Percentiles rank a stretch among this genome's conserved stretches.
Conservation (phyloP, 1,139 yeast species). For the Sugiyamaella castrensis region DNA sequence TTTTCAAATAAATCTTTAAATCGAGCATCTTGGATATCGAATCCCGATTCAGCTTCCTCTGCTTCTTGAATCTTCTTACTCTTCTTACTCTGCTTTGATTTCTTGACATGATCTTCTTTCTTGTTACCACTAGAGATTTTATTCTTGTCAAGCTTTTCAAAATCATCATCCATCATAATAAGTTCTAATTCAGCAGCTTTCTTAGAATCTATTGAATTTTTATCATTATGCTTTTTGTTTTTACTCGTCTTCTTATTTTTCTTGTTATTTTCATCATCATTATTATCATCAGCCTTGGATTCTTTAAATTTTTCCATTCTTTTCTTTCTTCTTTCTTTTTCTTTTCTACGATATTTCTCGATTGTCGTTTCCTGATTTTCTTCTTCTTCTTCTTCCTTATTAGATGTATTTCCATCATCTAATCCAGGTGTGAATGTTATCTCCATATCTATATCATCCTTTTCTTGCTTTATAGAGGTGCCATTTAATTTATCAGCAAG, state of each 20-base stretch:
- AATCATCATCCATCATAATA: constrained; percentile 64
- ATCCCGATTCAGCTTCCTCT: constrained; percentile 48
- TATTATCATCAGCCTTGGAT: constrained; percentile 46
- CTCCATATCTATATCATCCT: constrained; percentile 83
- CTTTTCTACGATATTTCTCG: constrained; percentile 80
- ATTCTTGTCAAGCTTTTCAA: constrained; percentile 7
- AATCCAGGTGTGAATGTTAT: constrained; percentile 93
- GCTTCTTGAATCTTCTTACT: constrained; percentile 60
- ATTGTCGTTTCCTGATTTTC: constrained; percentile 70
- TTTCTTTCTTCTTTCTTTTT: constrained; percentile 83
- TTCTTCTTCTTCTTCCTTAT: constrained; percentile 33
- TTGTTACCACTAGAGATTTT: constrained; percentile 40
- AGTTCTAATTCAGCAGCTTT: constrained; percentile 71
- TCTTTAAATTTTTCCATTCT: constrained; percentile 73
- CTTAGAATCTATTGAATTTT: constrained; percentile 33
- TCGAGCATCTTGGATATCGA: constrained; percentile 80
- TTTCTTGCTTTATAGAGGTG: constrained; percentile 38
- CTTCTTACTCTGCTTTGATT: constrained; percentile 48
- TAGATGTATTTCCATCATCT: constrained; percentile 40
- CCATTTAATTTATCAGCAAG: constrained; percentile 40
- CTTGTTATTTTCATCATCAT: constrained; percentile 23
- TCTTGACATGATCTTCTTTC: constrained; percentile 66
- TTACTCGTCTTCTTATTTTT: constrained; percentile 31
- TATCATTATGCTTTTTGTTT: constrained; percentile 37
- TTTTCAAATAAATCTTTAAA: constrained; percentile 83